Evolutionary conservation across 2,329 filamentous ascomycete species (phyloP).

Genomic region (Trichophyton simii): DNA sequence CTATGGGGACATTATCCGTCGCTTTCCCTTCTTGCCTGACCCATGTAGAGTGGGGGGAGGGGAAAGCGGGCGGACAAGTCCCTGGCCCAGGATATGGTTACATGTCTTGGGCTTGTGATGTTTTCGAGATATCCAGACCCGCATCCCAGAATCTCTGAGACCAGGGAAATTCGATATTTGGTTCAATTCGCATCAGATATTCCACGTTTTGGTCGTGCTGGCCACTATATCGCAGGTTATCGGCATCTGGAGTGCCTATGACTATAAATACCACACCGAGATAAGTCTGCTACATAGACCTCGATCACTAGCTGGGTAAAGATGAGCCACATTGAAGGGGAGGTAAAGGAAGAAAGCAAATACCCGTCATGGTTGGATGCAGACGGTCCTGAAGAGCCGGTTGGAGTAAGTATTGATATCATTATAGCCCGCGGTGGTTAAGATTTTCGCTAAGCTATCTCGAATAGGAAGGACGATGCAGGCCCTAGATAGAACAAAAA

Average conservation of each 20-base stretch:
- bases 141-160: conserved; percentile 33
- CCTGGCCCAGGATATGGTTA: background rate
- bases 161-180: conserved; percentile 37
- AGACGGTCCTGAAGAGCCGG: background rate
- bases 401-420: background rate
- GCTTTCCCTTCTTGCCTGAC: background rate
- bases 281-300: background rate
- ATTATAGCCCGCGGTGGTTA: background rate
- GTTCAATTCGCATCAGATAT: conserved; percentile 37
- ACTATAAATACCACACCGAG: conserved; percentile 55
- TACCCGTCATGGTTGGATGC: background rate
- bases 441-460: background rate
- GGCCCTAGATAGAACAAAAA: background rate
- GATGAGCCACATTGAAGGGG: background rate
- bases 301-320: background rate
- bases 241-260: conserved; percentile 71
- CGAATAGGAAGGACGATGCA: background rate
- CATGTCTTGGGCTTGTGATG: background rate
- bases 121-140: conserved; percentile 21
- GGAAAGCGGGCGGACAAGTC: background rate
- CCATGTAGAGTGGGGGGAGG: background rate
- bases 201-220: conserved; percentile 36
- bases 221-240: conserved; percentile 43
- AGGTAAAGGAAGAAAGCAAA: background rate
- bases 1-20: background rate